A percentile compares a stretch with the other conserved stretches of the same genome.
Evolutionary conservation across 2,329 filamentous ascomycete genomes (phyloP).

Genomic region (Paradendryphiella salina): DNA sequence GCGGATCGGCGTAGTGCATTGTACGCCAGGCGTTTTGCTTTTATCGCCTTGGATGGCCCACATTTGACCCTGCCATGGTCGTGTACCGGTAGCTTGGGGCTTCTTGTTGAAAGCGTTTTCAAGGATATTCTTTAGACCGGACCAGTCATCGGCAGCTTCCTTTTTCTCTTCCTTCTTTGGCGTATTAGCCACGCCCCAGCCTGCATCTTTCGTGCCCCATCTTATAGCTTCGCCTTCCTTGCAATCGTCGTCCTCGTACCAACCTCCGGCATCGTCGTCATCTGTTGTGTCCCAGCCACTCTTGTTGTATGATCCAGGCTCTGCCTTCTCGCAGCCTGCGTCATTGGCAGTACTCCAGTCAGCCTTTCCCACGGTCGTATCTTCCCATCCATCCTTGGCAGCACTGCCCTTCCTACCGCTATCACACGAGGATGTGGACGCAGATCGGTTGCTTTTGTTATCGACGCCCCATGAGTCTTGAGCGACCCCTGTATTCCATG

Average conservation of each 20-base stretch:
- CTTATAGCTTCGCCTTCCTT: neutral
- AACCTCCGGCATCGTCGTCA: neutral
- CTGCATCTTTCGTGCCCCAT: neutral
- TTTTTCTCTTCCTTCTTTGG: neutral
- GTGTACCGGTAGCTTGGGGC: neutral
- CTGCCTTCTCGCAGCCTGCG: neutral
- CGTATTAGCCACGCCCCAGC: neutral
- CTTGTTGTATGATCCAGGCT: neutral
- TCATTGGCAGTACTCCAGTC: neutral
- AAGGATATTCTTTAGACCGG: neutral
- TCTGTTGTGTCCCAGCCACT: neutral
- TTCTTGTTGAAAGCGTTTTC: neutral
- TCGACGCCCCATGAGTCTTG: neutral
- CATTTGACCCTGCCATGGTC: neutral
- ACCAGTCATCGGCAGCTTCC: neutral
- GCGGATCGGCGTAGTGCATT: neutral
- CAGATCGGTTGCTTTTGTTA: neutral
- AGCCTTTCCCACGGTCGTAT: neutral
- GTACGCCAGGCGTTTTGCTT: neutral
- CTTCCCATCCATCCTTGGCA: neutral
- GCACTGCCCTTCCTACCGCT: neutral
- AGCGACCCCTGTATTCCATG: neutral
- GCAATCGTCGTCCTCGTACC: neutral
- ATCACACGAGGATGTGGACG: constrained; percentile 14
- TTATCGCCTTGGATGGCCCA: neutral